Evolutionary conservation across 257 asterid species (phyloP).

Genomic region (Vinca minor): DNA sequence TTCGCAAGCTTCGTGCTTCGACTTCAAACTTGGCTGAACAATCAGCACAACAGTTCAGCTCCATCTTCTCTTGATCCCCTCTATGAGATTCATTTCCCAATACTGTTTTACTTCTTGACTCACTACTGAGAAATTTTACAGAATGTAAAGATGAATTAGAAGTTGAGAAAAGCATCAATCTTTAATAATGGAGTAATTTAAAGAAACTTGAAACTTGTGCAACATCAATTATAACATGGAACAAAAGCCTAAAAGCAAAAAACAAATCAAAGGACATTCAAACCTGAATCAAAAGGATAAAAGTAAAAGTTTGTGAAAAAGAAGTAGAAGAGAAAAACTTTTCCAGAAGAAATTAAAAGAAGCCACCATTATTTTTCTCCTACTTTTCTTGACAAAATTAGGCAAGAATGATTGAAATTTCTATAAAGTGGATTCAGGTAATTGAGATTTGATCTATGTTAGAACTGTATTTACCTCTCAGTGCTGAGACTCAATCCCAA

Average conservation of each 20-base stretch:
- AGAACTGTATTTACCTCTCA: conserved; percentile 52
- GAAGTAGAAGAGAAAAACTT: neutral
- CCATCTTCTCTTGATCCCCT: conserved; percentile 10
- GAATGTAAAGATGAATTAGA: neutral
- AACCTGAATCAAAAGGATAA: neutral
- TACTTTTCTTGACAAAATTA: neutral
- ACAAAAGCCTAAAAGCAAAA: neutral
- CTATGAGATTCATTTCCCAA: conserved; percentile 20
- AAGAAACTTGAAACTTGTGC: conserved; percentile 14
- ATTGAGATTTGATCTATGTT: neutral
- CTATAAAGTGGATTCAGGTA: neutral
- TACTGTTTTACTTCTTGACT: conserved; percentile 21
- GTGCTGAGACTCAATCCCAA: conserved; percentile 54
- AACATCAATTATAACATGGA: neutral
- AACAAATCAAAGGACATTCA: neutral
- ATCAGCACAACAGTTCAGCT: conserved; percentile 39
- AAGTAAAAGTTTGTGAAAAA: neutral
- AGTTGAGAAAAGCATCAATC: conserved; percentile 10
- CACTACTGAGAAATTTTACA: conserved; percentile 6
- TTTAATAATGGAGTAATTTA: conserved; percentile 2
- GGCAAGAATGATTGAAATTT: conserved; percentile 2
- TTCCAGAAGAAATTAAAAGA: neutral
- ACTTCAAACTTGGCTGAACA: conserved; percentile 38
- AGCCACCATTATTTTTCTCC: neutral
- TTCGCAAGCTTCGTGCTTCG: conserved; percentile 27